Evolutionary conservation across 352 stramenopile genomes (phyloP).

Genomic region (Phytophthora boehmeriae): DNA sequence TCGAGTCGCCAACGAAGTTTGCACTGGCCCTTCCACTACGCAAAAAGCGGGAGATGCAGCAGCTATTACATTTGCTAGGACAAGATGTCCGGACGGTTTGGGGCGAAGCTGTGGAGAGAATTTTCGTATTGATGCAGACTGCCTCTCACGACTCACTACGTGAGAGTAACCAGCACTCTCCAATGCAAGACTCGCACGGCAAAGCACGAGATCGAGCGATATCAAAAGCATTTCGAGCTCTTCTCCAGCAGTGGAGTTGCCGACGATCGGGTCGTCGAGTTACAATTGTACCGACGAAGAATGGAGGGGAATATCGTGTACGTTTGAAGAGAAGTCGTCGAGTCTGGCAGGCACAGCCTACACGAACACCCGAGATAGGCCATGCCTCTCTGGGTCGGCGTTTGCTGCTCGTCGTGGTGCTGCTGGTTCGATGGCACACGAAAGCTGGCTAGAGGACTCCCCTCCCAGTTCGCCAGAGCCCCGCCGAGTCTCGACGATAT

Average conservation of each 20-base stretch:
- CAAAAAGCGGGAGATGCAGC: constrained; percentile 41
- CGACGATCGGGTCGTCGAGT: constrained; percentile 19
- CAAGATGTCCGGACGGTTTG: constrained; percentile 31
- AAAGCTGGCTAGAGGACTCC: constrained; percentile 4
- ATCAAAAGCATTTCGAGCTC: constrained; percentile 25
- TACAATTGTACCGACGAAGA: constrained; percentile 18
- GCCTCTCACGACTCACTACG: constrained; percentile 6
- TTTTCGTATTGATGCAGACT: constrained; percentile 33
- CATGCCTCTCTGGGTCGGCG: neutral
- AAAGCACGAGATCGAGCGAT: constrained; percentile 24
- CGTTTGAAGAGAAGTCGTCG: constrained; percentile 23
- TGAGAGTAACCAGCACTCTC: neutral
- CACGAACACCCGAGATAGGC: constrained; percentile 5
- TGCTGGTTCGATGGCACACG: neutral
- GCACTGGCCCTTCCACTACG: constrained; percentile 33
- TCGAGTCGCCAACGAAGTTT: constrained; percentile 36
- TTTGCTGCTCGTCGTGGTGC: neutral
- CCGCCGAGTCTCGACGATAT: neutral
- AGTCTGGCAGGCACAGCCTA: neutral
- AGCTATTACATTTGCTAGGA: constrained; percentile 31
- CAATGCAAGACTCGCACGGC: constrained; percentile 6
- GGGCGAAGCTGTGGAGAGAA: constrained; percentile 30
- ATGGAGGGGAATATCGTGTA: constrained; percentile 18
- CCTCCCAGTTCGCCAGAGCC: constrained; percentile 12
- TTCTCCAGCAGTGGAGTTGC: constrained; percentile 31